Conservation (phyloP, 2,329 filamentous ascomycete genomes). For the Xylariaceae sp. region DNA sequence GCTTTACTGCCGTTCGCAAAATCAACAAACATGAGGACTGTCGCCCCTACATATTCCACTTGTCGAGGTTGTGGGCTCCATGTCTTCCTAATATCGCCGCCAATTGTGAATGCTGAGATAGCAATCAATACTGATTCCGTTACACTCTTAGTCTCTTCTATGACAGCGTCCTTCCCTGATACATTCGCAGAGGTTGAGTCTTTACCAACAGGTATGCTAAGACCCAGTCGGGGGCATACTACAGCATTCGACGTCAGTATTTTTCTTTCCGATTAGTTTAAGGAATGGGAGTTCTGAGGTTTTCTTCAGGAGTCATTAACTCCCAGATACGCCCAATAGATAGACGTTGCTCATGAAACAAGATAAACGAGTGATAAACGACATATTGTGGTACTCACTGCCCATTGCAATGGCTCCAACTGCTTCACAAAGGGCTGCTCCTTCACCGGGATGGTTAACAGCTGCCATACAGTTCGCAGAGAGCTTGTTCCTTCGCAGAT, state of each 20-base stretch:
- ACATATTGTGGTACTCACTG: constrained; percentile 20
- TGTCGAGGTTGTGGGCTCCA: constrained; percentile 90
- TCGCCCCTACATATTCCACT: constrained; percentile 85
- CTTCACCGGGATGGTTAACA: constrained; percentile 87
- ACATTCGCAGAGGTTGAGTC: constrained; percentile 99
- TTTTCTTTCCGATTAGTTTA: not conserved
- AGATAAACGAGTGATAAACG: not conserved
- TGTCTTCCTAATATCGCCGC: constrained; percentile 78
- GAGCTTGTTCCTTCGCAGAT: constrained; percentile 77
- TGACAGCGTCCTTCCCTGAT: constrained; percentile 77
- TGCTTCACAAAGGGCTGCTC: constrained; percentile 90
- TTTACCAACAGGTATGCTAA: constrained; percentile 94
- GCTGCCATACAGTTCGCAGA: constrained; percentile 99
- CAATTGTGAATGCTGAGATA: constrained; percentile 85
- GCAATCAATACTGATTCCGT: constrained; percentile 89
- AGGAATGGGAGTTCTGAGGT: not conserved
- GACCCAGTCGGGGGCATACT: constrained; percentile 57
- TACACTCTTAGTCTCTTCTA: constrained; percentile 75
- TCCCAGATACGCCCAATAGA: too few species aligned
- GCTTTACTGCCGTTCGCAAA: constrained; percentile 79
- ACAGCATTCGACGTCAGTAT: constrained; percentile 2
- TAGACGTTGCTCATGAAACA: too few species aligned
- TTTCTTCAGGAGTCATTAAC: too few species aligned
- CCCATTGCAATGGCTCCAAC: constrained; percentile 92
- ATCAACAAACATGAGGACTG: constrained; percentile 86